phyloP scores from a whole-genome alignment of 140 eudicot species.

The Artemisia princeps region DNA sequence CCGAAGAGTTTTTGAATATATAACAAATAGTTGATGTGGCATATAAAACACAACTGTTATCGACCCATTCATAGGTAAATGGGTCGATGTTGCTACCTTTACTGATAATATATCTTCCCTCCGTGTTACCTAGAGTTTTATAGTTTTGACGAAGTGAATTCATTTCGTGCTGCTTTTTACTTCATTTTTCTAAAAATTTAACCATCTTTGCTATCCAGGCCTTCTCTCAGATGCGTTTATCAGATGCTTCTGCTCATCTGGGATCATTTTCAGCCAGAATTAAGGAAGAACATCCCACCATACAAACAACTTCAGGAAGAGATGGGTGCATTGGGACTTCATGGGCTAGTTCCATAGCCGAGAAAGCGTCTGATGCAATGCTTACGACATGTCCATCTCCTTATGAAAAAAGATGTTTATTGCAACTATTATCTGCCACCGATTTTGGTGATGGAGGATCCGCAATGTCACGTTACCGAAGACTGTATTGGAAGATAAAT shows the following conservation, averaged over 20 bases:
- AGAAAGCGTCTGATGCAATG: conserved; percentile 83
- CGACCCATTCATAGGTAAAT: conserved; percentile 5
- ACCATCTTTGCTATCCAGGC: conserved; percentile 43
- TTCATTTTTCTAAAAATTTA: not conserved
- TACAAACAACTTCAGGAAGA: conserved; percentile 34
- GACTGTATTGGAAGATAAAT: conserved; percentile 76
- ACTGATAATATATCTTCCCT: not conserved
- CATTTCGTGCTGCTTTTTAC: conserved; percentile 1
- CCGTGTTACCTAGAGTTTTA: not conserved
- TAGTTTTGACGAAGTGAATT: conserved; percentile 12
- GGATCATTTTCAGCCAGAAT: conserved; percentile 78
- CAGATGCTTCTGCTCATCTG: conserved; percentile 87
- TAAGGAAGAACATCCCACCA: conserved; percentile 59
- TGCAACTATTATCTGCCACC: conserved; percentile 69
- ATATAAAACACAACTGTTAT: not conserved
- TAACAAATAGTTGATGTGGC: not conserved
- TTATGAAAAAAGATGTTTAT: conserved; percentile 78
- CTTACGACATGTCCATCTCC: conserved; percentile 87
- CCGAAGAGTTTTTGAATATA: not conserved
- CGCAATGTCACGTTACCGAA: conserved; percentile 56
- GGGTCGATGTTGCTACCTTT: not conserved
- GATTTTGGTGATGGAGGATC: conserved; percentile 92
- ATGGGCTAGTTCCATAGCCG: conserved; percentile 68
- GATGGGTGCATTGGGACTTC: conserved; percentile 48
- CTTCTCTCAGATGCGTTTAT: conserved; percentile 88